Evolutionary conservation across 2,329 filamentous ascomycete species (phyloP), one percentile per base, ranked within the genome.

Genomic region (Penicillium concentricum): DNA sequence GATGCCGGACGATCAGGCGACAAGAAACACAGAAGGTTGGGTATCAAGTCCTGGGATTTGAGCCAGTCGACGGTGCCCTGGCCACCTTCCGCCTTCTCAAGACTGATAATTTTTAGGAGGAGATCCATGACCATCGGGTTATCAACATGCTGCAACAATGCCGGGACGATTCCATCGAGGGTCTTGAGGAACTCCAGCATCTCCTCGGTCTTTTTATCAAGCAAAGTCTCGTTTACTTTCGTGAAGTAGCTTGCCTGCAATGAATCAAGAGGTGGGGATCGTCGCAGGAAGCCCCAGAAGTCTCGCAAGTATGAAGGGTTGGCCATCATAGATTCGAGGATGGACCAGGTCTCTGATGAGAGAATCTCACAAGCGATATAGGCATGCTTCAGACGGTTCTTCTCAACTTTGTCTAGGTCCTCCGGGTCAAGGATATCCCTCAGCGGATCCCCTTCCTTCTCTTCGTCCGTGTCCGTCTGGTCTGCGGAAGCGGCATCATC

Each of bases 51-150:
- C 72, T 96, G 91, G 5, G 88, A 86, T 76, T 95, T 92, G 50
- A 99, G 82, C 94, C 94, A 99, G 90, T 97, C 94, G 57, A 97
- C 92, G 67, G 96, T 91, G 51, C 93, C 94, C 71, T 92, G 89
- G 5, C 92, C 93, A 48, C 88, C 90, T 64, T 97, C 93, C 34
- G 87, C 89, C 69, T 95, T 93, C 74, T 99, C 94, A 58, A 99
- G 81, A 66, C 91, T 96, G 69, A 99, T 96, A 58, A 97, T 97
- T 76, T 97, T 97, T 61, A 99, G 82, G 50, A 99, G 78, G 20
- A 99, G 80, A 73, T 99, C 94, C 94, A 99, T 99, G 38, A 99
- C 88, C 88, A 97, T 96, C 0, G 94, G 93, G 66, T 91, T 96
- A 73, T 99, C 94, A 34, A 99, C 91, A 73, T 99, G 94, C 67